Conservation (phyloP, 2,329 filamentous ascomycete species). For the Teratosphaeria pseudoeucalypti region DNA sequence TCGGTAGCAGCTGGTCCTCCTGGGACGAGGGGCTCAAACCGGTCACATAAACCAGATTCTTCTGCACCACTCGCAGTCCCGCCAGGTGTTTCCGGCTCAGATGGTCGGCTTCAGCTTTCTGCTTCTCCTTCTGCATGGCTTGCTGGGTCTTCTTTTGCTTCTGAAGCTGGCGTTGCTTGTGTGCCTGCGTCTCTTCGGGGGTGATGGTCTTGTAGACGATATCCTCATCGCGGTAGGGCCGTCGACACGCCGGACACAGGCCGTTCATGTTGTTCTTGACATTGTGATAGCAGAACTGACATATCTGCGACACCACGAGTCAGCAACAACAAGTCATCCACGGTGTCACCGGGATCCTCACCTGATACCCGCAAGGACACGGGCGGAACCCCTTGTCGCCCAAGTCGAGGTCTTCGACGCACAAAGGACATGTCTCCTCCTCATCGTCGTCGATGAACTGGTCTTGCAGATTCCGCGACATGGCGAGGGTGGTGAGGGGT, state of each 20-base stretch:
- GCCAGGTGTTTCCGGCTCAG: constrained; percentile 93
- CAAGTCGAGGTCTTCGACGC: constrained; percentile 97
- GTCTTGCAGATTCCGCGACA: constrained; percentile 41
- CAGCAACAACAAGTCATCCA: background rate
- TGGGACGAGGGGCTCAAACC: constrained; percentile 83
- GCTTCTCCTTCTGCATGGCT: constrained; percentile 82
- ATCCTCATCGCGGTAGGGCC: constrained; percentile 91
- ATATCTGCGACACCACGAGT: constrained; percentile 56
- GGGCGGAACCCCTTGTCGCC: constrained; percentile 95
- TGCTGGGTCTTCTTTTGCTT: constrained; percentile 92
- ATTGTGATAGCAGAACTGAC: constrained; percentile 99
- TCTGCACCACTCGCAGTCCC: constrained; percentile 90
- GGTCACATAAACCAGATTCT: constrained; percentile 97
- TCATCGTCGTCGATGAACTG: constrained; percentile 46
- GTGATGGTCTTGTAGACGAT: constrained; percentile 96
- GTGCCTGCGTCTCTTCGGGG: constrained; percentile 72
- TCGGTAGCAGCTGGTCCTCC: constrained; percentile 86
- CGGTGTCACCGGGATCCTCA: constrained; percentile 34
- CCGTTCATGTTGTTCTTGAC: constrained; percentile 98
- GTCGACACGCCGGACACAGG: constrained; percentile 89
- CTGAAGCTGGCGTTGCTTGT: constrained; percentile 62
- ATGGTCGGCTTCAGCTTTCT: constrained; percentile 92
- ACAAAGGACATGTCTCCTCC: constrained; percentile 68
- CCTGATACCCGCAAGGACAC: constrained; percentile 96
- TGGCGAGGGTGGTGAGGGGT: constrained; percentile 20